phyloP scores from a whole-genome alignment of 169 alveolate genomes.

The Plasmodium coatneyi region DNA sequence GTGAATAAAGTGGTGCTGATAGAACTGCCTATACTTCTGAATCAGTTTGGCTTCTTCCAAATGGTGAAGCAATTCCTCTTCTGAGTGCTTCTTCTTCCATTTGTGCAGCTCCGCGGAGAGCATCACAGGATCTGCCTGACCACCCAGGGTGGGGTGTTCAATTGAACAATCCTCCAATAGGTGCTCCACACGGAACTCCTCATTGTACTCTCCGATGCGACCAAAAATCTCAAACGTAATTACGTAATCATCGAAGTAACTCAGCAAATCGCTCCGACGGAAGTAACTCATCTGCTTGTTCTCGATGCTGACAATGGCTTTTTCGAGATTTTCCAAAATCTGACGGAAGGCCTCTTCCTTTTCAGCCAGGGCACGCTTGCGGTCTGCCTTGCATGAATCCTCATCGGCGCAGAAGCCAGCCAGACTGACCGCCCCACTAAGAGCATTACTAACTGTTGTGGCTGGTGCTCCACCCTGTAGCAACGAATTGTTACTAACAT shows the following conservation, averaged over 20 bases:
- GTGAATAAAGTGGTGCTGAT: slow-evolving; percentile 34
- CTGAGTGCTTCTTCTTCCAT: slow-evolving; percentile 15
- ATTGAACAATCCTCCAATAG: neutral
- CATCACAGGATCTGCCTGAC: neutral
- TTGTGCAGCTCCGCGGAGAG: neutral
- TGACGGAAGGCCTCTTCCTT: neutral
- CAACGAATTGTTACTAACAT: neutral
- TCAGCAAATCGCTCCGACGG: slow-evolving; percentile 2
- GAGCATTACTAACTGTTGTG: neutral
- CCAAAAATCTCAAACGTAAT: slow-evolving; percentile 21
- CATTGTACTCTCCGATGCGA: slow-evolving; percentile 5
- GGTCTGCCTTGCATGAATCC: neutral
- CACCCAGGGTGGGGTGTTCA: neutral
- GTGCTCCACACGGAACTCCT: slow-evolving; percentile 5
- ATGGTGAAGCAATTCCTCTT: slow-evolving; percentile 4
- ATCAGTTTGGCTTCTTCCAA: slow-evolving; percentile 4
- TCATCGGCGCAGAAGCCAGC: neutral
- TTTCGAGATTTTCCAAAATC: neutral
- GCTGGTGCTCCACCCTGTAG: neutral
- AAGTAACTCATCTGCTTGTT: slow-evolving; percentile 20
- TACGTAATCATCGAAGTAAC: slow-evolving; percentile 16
- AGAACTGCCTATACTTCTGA: slow-evolving; percentile 33
- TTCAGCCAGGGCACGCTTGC: neutral
- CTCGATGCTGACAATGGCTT: slow-evolving; percentile 24
- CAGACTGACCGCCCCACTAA: neutral